phyloP scores from a whole-genome alignment of 1,284 basidiomycete species.

The Fomitopsis pinicola region DNA sequence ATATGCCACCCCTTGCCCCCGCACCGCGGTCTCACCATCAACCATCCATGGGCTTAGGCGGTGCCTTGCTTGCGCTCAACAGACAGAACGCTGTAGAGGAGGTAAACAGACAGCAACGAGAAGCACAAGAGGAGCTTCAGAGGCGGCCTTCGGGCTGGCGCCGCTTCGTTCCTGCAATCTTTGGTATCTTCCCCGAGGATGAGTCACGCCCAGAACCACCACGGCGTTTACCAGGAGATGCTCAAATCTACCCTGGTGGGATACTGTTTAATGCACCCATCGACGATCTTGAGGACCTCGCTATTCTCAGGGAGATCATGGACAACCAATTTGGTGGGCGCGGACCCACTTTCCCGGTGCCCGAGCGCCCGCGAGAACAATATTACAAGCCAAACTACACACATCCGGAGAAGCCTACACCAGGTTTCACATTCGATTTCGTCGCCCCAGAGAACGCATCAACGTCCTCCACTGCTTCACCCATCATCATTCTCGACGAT shows the following conservation, averaged over 20 bases:
- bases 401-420: slow-evolving; percentile 46
- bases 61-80: slow-evolving; percentile 52
- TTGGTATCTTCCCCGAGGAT: neutral
- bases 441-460: slow-evolving; percentile 28
- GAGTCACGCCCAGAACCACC: neutral
- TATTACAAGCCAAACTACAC: slow-evolving; percentile 57
- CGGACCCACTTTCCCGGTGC: neutral
- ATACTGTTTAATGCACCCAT: neutral
- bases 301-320: neutral
- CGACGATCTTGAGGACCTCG: neutral
- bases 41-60: slow-evolving; percentile 61
- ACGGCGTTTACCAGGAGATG: neutral
- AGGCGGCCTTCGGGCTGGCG: neutral
- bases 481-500: slow-evolving; percentile 26
- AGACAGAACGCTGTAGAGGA: slow-evolving; percentile 23
- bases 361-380: slow-evolving; percentile 1
- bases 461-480: slow-evolving; percentile 29
- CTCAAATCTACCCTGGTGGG: neutral
- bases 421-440: slow-evolving; percentile 67
- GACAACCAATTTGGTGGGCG: neutral
- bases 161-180: neutral
- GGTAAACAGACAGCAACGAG: slow-evolving; percentile 10
- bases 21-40: slow-evolving; percentile 46
- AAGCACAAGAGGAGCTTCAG: neutral
- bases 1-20: slow-evolving; percentile 28